Conservation (phyloP, 768 basidiomycete genomes). For the Tylopilus sp. region DNA sequence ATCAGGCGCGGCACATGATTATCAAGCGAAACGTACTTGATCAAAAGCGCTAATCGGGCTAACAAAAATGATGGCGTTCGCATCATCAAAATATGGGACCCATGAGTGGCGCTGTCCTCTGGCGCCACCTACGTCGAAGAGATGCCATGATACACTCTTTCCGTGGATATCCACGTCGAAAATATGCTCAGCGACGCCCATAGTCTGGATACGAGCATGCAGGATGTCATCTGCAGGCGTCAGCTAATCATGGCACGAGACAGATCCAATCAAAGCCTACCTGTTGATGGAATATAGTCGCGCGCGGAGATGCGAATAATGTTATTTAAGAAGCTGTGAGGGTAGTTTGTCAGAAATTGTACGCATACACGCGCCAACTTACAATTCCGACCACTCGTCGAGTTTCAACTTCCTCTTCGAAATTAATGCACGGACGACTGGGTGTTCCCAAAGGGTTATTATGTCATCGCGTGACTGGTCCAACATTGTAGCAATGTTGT, state of each 20-base stretch:
- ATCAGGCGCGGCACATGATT: constrained; percentile 1
- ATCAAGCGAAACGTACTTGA: constrained; percentile 43
- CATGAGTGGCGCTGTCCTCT: constrained; percentile 72
- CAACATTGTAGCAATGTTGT: constrained; percentile 60
- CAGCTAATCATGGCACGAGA: constrained; percentile 26
- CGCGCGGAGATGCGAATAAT: constrained; percentile 66
- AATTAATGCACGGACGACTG: constrained; percentile 66
- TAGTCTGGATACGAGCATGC: constrained; percentile 87
- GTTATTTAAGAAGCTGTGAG: constrained; percentile 65
- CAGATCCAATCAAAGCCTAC: constrained; percentile 36
- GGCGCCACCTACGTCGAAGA: constrained; percentile 71
- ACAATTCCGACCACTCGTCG: constrained; percentile 91
- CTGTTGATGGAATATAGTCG: constrained; percentile 73
- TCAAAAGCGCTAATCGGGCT: constrained; percentile 79
- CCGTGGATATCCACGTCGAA: constrained; percentile 82
- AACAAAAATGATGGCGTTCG: constrained; percentile 77
- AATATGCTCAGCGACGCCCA: constrained; percentile 82
- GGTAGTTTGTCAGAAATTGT: background rate
- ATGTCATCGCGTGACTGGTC: constrained; percentile 61
- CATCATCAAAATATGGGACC: constrained; percentile 67
- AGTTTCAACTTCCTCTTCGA: constrained; percentile 66
- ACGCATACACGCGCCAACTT: constrained; percentile 36
- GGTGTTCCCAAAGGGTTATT: constrained; percentile 67
- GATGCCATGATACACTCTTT: constrained; percentile 69
- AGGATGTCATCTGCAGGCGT: constrained; percentile 68